Conservation (phyloP, 1,284 basidiomycete genomes). For the Fereydounia khargensis region DNA sequence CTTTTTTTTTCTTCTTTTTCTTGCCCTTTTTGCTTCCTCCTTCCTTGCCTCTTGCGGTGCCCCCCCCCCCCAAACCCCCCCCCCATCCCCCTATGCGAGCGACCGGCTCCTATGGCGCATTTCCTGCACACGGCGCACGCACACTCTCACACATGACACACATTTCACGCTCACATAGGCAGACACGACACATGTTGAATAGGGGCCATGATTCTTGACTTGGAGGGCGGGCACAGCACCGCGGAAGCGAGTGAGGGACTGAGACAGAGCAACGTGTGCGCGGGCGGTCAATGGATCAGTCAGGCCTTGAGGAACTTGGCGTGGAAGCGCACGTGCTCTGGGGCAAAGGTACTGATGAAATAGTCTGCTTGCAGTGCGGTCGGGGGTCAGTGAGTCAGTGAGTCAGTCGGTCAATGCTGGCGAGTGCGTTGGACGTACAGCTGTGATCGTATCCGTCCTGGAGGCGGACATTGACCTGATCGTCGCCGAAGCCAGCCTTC, state of each 20-base stretch:
- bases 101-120: too few relatives aligned
- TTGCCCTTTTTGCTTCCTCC: neutral
- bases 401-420: conserved; percentile 64
- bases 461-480: conserved; percentile 77
- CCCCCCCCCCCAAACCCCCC: too few relatives aligned
- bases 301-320: conserved; percentile 45
- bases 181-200: too few relatives aligned
- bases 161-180: too few relatives aligned
- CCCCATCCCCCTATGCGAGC: too few relatives aligned
- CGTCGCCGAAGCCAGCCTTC: conserved; percentile 69
- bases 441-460: conserved; percentile 88
- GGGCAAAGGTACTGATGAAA: conserved; percentile 69
- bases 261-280: neutral
- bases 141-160: too few relatives aligned
- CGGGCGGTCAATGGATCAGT: neutral
- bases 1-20: neutral
- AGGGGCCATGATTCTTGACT: too few relatives aligned
- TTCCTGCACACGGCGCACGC: too few relatives aligned
- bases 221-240: too few relatives aligned
- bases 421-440: conserved; percentile 63
- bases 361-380: conserved; percentile 12
- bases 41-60: neutral
- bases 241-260: too few relatives aligned
- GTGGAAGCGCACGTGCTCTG: conserved; percentile 53
- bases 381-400: neutral